Percentiles rank a stretch among this genome's conserved stretches.
phyloP scores from a whole-genome alignment of 2,329 filamentous ascomycete species.

The Aspergillus latus region DNA sequence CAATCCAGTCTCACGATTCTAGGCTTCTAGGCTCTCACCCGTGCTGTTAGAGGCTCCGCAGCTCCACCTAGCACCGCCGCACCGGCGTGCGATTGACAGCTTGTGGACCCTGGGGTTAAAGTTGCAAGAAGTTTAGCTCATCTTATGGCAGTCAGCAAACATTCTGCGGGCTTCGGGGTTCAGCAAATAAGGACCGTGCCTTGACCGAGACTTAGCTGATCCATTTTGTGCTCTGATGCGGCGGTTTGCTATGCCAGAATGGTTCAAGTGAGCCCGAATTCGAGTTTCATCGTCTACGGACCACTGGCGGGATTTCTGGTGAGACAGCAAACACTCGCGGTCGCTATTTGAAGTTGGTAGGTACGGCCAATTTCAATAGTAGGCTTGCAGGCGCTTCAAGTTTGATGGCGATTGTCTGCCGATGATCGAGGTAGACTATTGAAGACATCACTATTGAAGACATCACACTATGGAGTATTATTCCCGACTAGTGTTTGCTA shows the following conservation, averaged over 20 bases:
- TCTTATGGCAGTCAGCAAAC: not conserved
- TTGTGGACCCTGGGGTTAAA: not conserved
- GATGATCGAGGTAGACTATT: no score
- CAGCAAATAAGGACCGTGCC: not conserved
- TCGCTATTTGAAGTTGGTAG: no score
- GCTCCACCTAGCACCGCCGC: not conserved
- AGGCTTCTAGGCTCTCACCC: not conserved
- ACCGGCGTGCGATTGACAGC: not conserved
- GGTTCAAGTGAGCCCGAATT: not conserved
- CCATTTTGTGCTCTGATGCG: not conserved
- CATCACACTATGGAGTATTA: not conserved
- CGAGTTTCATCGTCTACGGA: not conserved
- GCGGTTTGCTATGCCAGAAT: not conserved
- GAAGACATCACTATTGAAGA: not conserved
- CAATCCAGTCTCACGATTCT: constrained; percentile 1
- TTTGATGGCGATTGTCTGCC: no score
- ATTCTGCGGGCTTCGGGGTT: not conserved
- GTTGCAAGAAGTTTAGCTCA: not conserved
- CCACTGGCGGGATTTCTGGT: not conserved
- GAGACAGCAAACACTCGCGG: not conserved
- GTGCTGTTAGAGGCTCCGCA: not conserved
- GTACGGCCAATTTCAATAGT: not conserved
- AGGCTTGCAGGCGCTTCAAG: no score
- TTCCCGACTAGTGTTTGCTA: not conserved
- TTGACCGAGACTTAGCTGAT: not conserved